These are phyloP conservation scores for Phytophthora sp. DNA, from an alignment of 352 stramenopile species.

Conservation along the genomic window DNA sequence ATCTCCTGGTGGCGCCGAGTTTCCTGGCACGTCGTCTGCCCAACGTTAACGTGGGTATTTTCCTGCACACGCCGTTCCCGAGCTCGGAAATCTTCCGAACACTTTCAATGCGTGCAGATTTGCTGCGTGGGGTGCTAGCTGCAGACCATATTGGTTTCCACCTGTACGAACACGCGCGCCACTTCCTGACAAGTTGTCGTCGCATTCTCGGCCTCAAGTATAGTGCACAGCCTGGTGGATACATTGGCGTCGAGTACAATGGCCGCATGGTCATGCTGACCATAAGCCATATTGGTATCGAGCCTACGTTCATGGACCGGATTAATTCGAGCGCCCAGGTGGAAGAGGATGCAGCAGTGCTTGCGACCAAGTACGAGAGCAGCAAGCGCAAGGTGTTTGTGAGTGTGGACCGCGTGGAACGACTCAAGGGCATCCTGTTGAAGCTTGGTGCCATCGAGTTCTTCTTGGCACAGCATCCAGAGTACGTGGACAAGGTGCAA, in stretches of 20 bases:
- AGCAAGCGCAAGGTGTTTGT: slow-evolving; percentile 87
- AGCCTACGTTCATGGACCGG: slow-evolving; percentile 88
- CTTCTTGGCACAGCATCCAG: slow-evolving; percentile 89
- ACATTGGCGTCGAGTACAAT: slow-evolving; percentile 97
- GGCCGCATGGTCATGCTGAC: slow-evolving; percentile 97
- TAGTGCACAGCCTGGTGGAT: slow-evolving; percentile 90
- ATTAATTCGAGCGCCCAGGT: slow-evolving; percentile 67
- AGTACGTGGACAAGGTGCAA: slow-evolving; percentile 86
- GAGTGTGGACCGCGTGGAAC: slow-evolving; percentile 95
- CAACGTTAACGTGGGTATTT: slow-evolving; percentile 96
- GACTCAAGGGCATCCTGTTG: slow-evolving; percentile 97
- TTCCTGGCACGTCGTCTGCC: slow-evolving; percentile 94
- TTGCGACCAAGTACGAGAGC: slow-evolving; percentile 60
- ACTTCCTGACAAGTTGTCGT: slow-evolving; percentile 97
- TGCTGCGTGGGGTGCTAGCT: slow-evolving; percentile 96
- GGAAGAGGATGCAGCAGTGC: slow-evolving; percentile 45
- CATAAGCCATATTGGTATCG: slow-evolving; percentile 98
- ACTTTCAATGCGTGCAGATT: slow-evolving; percentile 95
- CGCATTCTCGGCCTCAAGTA: slow-evolving; percentile 89
- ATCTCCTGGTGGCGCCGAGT: slow-evolving; percentile 98
- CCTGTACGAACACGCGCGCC: slow-evolving; percentile 97
- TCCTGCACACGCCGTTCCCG: slow-evolving; percentile 99
- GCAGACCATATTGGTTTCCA: slow-evolving; percentile 98
- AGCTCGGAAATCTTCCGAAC: slow-evolving; percentile 99
- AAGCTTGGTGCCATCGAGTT: slow-evolving; percentile 97